Conservation (phyloP, 495 filamentous ascomycete species). For the Penicillium steckii region DNA sequence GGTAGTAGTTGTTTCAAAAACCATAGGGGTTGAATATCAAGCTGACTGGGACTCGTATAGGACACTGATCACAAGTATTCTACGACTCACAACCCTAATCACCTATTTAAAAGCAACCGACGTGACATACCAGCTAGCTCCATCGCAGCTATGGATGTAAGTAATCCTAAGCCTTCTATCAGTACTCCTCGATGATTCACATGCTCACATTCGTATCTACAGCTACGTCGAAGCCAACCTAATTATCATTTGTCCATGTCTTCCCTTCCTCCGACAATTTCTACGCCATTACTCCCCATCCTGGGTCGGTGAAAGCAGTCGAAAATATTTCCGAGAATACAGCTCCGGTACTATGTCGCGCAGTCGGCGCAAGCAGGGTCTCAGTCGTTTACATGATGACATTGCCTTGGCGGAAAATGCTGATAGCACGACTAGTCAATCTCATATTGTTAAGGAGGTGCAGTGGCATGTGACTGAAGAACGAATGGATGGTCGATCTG, state of each 20-base stretch:
- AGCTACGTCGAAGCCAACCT: conserved; percentile 30
- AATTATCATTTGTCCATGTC: conserved; percentile 26
- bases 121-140: conserved; percentile 16
- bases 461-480: conserved; percentile 15
- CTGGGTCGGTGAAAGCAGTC: conserved; percentile 15
- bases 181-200: not conserved
- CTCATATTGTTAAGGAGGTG: conserved; percentile 9
- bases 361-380: conserved; percentile 14
- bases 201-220: not conserved
- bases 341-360: conserved; percentile 2
- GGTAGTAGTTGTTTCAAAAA: not conserved
- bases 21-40: not conserved
- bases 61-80: conserved; percentile 27
- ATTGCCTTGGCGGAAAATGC: conserved; percentile 11
- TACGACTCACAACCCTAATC: conserved; percentile 24
- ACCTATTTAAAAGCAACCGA: conserved; percentile 18
- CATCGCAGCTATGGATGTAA: conserved; percentile 22
- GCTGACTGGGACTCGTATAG: conserved; percentile 8
- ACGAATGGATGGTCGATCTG: not conserved
- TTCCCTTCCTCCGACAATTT: conserved; percentile 25
- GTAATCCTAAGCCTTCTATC: not conserved
- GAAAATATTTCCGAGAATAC: not conserved
- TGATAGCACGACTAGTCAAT: conserved; percentile 1
- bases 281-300: conserved; percentile 19
- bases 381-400: conserved; percentile 15